A percentile compares a stretch with the other conserved stretches of the same genome.
phyloP scores from a whole-genome alignment of 352 stramenopile genomes.

The Peronospora farinosa region DNA sequence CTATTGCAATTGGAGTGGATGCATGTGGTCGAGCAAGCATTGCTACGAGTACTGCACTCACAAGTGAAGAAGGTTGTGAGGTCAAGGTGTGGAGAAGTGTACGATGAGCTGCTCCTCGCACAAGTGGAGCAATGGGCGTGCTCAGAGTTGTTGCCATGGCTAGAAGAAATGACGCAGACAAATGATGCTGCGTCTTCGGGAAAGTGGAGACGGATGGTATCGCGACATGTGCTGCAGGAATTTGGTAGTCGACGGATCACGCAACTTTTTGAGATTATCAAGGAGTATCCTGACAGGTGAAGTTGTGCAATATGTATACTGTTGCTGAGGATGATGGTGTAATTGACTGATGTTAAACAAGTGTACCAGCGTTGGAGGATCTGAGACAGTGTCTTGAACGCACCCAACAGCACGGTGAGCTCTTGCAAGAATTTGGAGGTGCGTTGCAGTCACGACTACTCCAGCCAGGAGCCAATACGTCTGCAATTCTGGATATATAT shows the following conservation, averaged over 20 bases:
- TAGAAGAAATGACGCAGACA: slow-evolving; percentile 43
- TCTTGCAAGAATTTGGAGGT: slow-evolving; percentile 71
- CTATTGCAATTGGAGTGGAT: slow-evolving; percentile 59
- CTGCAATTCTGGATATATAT: slow-evolving; percentile 96
- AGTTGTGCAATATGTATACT: background rate
- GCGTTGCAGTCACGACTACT: slow-evolving; percentile 85
- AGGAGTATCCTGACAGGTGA: slow-evolving; percentile 92
- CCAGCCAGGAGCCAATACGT: slow-evolving; percentile 93
- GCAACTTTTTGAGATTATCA: slow-evolving; percentile 96
- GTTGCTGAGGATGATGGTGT: background rate
- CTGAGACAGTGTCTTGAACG: slow-evolving; percentile 68
- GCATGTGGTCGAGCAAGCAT: slow-evolving; percentile 38
- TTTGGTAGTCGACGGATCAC: slow-evolving; percentile 77
- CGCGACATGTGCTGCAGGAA: slow-evolving; percentile 46
- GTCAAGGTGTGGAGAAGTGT: slow-evolving; percentile 45
- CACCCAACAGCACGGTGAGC: slow-evolving; percentile 77
- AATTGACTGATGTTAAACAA: slow-evolving; percentile 11
- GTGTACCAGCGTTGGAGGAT: slow-evolving; percentile 61
- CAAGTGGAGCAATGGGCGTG: slow-evolving; percentile 48
- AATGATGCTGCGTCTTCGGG: slow-evolving; percentile 11
- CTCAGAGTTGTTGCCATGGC: slow-evolving; percentile 51
- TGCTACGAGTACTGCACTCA: slow-evolving; percentile 45
- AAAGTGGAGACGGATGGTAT: slow-evolving; percentile 46
- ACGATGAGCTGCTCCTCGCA: slow-evolving; percentile 37
- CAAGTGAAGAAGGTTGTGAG: slow-evolving; percentile 51